These are phyloP conservation scores for Tylopilus intermedius DNA, from an alignment of 768 basidiomycete genomes.

Conservation along the genomic window DNA sequence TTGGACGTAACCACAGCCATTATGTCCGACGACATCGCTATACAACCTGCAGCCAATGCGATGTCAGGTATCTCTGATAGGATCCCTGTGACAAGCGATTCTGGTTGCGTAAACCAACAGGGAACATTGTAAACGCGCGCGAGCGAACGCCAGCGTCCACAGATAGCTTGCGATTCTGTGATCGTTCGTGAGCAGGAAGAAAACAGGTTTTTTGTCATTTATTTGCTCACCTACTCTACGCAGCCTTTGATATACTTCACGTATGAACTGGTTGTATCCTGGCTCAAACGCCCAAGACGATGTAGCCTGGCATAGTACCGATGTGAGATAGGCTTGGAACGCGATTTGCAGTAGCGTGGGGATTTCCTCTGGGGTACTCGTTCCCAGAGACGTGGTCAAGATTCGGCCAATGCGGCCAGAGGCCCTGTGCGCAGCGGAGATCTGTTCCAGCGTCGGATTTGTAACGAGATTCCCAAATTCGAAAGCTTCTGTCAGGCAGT, in stretches of 20 bases:
- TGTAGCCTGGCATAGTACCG: neutral
- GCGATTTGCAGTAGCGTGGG: slow-evolving; percentile 13
- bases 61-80: slow-evolving; percentile 6
- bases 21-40: neutral
- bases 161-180: slow-evolving; percentile 12
- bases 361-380: neutral
- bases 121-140: slow-evolving; percentile 3
- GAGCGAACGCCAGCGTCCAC: slow-evolving; percentile 12
- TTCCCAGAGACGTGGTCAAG: slow-evolving; percentile 4
- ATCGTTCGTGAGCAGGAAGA: neutral
- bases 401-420: neutral
- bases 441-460: slow-evolving; percentile 1
- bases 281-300: slow-evolving; percentile 10
- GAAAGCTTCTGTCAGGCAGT: slow-evolving; percentile 1
- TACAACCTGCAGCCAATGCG: slow-evolving; percentile 7
- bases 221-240: slow-evolving; percentile 5
- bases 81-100: neutral
- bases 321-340: slow-evolving; percentile 7
- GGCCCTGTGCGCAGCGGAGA: neutral
- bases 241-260: slow-evolving; percentile 5
- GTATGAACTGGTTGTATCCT: slow-evolving; percentile 5
- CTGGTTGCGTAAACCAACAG: neutral
- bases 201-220: neutral
- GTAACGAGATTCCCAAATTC: neutral
- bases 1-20: neutral